phyloP scores from a whole-genome alignment of 2,329 filamentous ascomycete genomes.

The Fragosphaeria purpurea region DNA sequence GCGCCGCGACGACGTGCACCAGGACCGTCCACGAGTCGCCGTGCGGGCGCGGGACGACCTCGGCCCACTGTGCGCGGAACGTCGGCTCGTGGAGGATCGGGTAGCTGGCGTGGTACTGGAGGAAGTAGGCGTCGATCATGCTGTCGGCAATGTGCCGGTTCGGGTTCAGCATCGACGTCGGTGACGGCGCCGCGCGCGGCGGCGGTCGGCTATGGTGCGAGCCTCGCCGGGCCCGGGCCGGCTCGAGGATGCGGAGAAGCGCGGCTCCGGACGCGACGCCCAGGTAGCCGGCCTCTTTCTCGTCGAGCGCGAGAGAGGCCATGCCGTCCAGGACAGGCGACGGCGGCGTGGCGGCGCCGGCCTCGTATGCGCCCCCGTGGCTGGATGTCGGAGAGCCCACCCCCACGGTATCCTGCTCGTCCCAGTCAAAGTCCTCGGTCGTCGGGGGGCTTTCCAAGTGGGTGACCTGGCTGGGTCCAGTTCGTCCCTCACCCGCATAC shows the following conservation, averaged over 20 bases:
- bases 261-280: conserved; percentile 35
- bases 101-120: conserved; percentile 31
- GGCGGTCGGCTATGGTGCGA: conserved; percentile 12
- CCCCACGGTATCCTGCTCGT: conserved; percentile 19
- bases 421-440: conserved; percentile 27
- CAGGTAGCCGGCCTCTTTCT: conserved; percentile 32
- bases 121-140: conserved; percentile 32
- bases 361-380: conserved; percentile 7
- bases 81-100: conserved; percentile 34
- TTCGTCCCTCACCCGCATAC: conserved; percentile 17
- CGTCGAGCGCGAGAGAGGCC: conserved; percentile 25
- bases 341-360: conserved; percentile 19
- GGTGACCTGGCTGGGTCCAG: background rate
- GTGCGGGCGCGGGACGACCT: conserved; percentile 22
- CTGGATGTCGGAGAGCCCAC: conserved; percentile 2
- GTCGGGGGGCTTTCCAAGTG: conserved; percentile 23
- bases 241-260: conserved; percentile 28
- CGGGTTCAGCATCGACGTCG: conserved; percentile 13
- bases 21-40: conserved; percentile 23
- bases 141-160: conserved; percentile 18
- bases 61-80: conserved; percentile 26
- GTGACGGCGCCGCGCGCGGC: conserved; percentile 8
- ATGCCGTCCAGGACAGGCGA: conserved; percentile 23
- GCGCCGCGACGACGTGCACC: conserved; percentile 26
- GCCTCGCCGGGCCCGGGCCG: conserved; percentile 17